Evolutionary conservation across 2,329 filamentous ascomycete species (phyloP), one percentile per base, ranked within the genome.

Genomic region (Berkeleyomyces basicola): DNA sequence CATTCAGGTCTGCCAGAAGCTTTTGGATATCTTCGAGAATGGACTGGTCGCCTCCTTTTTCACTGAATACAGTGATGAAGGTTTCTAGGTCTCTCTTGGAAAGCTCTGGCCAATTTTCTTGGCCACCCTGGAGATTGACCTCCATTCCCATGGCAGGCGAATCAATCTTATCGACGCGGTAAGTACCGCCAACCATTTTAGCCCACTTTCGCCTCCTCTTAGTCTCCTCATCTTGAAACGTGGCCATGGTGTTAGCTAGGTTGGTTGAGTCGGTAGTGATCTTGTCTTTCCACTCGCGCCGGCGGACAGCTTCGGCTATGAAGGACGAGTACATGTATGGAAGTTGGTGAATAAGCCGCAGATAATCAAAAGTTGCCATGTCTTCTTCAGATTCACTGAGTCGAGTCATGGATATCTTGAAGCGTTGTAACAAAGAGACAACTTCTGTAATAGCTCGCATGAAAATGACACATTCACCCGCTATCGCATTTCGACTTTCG

Each of bases 311-410:
- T 73, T 99, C 93, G 3, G 89, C 82, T 23, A 95, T 77, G 64
- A 96, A 87, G 2, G 90, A 91, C 0, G 91, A 91, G 71, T 97
- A 99, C 68, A 95, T 84, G 63, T 87, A 86, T 0, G 93, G 93
- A 39, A 97, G 80, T 66, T 91, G 84, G 51, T 91, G 85, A 43
- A 96, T 85, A 31, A 89, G 78, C 16, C 85, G 84, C 31, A 99
- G 78, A 47, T 88, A 82, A 66, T 95, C 86, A 70, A 96, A 91
- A 0, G 87, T 86, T 40, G 88, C 83, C 70, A 87, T 79, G 55
- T 88, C 87, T 65, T 93, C 87, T 64, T 87, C 82, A 6, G 86
- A 83, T 58, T 88, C 78, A 66, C 86, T 85, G 53, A 96, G 74
- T 2, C 81, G 78, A 62, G 82, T 83, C 65, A 96, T 84, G 66